phyloP scores from a whole-genome alignment of 768 basidiomycete genomes.

The Leccinum subtestaceum region DNA sequence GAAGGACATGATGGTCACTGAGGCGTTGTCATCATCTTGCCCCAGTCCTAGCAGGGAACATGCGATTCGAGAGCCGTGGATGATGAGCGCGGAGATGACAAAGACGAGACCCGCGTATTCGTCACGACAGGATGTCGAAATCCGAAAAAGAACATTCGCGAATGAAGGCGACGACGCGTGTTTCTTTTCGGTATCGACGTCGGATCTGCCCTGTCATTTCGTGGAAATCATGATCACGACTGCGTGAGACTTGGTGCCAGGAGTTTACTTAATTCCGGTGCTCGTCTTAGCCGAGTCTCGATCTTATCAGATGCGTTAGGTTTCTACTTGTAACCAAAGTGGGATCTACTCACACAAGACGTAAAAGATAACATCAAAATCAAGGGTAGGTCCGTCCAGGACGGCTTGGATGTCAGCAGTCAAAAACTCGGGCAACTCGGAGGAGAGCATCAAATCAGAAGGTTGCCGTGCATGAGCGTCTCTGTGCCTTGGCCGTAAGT shows the following conservation, averaged over 20 bases:
- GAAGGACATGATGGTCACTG: not conserved
- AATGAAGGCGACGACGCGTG: not conserved
- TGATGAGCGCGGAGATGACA: not conserved
- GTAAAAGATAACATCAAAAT: too few relatives aligned
- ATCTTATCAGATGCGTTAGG: not conserved
- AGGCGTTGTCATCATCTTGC: not conserved
- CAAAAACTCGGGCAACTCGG: not conserved
- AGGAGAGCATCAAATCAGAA: not conserved
- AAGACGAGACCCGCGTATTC: not conserved
- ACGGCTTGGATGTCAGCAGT: not conserved
- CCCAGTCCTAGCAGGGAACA: not conserved
- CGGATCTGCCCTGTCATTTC: not conserved
- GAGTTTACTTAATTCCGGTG: not conserved
- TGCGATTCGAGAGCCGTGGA: not conserved
- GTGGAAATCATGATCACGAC: not conserved
- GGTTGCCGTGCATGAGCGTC: not conserved
- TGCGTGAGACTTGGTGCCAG: not conserved
- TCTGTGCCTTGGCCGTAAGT: not conserved
- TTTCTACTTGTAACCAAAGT: not conserved
- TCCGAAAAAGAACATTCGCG: not conserved
- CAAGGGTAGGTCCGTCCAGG: not conserved
- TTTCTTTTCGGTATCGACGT: not conserved
- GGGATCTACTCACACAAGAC: too few relatives aligned
- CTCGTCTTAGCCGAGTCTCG: not conserved
- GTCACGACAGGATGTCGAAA: not conserved